Percentiles rank a stretch among this genome's conserved stretches.
Conservation (phyloP, 2,329 filamentous ascomycete genomes). For the Trichoderma brevicompactum region DNA sequence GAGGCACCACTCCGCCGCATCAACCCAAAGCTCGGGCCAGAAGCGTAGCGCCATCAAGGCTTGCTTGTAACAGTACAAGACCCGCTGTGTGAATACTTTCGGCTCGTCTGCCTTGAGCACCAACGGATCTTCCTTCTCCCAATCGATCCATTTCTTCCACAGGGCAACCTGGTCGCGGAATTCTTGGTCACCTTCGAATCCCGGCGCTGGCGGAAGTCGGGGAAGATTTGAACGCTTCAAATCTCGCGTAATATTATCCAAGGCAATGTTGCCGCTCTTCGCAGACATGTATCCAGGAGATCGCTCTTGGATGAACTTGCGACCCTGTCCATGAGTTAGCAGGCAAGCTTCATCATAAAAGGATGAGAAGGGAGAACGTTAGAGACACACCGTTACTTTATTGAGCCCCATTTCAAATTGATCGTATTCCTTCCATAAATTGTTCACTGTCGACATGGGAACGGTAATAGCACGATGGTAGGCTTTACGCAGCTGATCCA, state of each 20-base stretch:
- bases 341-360: constrained; percentile 24
- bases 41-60: constrained; percentile 92
- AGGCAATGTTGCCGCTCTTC: constrained; percentile 82
- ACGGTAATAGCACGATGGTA: constrained; percentile 90
- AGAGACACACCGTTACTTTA: constrained; percentile 75
- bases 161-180: constrained; percentile 82
- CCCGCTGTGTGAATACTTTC: constrained; percentile 73
- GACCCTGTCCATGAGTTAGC: constrained; percentile 62
- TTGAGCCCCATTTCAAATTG: constrained; percentile 93
- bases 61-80: constrained; percentile 91
- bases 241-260: constrained; percentile 85
- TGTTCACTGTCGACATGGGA: constrained; percentile 81
- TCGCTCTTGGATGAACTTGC: constrained; percentile 91
- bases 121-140: constrained; percentile 92
- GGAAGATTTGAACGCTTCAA: constrained; percentile 79
- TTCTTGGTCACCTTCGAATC: constrained; percentile 85
- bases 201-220: constrained; percentile 77
- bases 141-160: constrained; percentile 93
- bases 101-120: constrained; percentile 83
- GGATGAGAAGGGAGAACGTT: too few relatives aligned
- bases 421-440: constrained; percentile 96
- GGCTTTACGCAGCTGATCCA: constrained; percentile 88
- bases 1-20: constrained; percentile 91
- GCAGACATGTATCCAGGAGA: constrained; percentile 96
- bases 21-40: constrained; percentile 95